Evolutionary conservation across 1,284 basidiomycete species (phyloP), one percentile per base, ranked within the genome.

Genomic region (Quambalaria eucalypti): DNA sequence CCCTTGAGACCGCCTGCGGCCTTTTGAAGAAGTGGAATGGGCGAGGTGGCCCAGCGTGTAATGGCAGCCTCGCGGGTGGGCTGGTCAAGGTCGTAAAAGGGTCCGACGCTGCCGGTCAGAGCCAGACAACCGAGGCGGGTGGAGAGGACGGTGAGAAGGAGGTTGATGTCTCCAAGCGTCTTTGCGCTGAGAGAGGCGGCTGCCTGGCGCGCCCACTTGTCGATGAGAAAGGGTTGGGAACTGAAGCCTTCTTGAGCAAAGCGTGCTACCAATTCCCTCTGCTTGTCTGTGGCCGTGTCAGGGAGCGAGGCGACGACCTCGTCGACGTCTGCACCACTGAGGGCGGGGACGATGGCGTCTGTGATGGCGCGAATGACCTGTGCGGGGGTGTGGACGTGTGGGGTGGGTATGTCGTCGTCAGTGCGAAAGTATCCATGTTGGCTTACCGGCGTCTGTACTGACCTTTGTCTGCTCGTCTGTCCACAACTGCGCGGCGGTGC

Each of bases 121-220:
- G 65, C 61, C 2, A 75, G 56, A 33, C 60, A 65, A 33, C 73
- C 73, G 4, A 67, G 54, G 7, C 70, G 60, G 12, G 71, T 71
- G 51, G 54, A 55, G 39, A 75, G 57, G 33, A 65, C 48, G 46
- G 52, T 61, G 44, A 74, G 66, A 47, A 74, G 59, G 48, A 65
- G 54, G 39, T 53, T 61, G 55, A 73, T 66, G 39, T 68, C 57
- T 39, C 51, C 48, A 9, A 62, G 56, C n/a, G 64, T 56, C 38
- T 52, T 54, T 48, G 49, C 51, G n/a, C 70, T 67, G 14, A 70
- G 59, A 2, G 70, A 67, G 16, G 56, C 52, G 8, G 39, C 46
- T 28, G 62, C 48, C 47, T 71, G 69, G 59, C 64, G 62, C n/a
- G 66, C 66, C 4, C 68, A 58, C 33, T 58, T 52, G 56, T 71